Conservation (phyloP, 495 filamentous ascomycete species). For the Trichoderma gamsii region DNA sequence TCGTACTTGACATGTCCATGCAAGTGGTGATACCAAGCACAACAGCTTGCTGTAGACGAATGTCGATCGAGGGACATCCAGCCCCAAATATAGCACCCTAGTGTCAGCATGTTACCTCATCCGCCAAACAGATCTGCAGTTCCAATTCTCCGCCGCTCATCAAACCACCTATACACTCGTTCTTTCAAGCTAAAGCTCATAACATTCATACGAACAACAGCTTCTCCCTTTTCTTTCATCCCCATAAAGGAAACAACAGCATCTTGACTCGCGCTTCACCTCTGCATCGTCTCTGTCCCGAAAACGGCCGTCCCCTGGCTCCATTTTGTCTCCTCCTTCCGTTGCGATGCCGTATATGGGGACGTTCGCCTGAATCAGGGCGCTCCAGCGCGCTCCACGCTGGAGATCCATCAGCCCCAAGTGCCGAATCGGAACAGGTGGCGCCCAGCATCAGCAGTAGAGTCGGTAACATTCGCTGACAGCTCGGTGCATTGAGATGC, state of each 20-base stretch:
- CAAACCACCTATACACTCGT: no score
- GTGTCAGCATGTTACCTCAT: no score
- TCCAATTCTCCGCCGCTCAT: no score
- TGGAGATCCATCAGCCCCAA: not conserved
- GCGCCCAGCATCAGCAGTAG: conserved; percentile 2
- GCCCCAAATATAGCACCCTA: no score
- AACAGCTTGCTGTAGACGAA: not conserved
- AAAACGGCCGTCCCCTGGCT: not conserved
- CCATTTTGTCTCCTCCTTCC: not conserved
- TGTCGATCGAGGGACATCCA: not conserved
- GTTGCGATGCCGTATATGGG: not conserved
- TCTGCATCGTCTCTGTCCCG: not conserved
- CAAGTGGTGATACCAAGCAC: not conserved
- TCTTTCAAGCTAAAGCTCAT: no score
- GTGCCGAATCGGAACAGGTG: not conserved
- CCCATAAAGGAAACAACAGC: not conserved
- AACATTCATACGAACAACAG: not conserved
- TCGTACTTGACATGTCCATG: not conserved
- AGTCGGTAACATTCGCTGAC: not conserved
- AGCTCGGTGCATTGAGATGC: not conserved
- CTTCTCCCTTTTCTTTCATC: not conserved
- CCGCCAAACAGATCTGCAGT: no score
- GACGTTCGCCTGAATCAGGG: not conserved
- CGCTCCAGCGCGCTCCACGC: conserved; percentile 1
- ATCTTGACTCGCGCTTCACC: not conserved